Base-by-base conservation (phyloP, 495 filamentous ascomycete genomes). In the Hypoxylon intermedium region DNA sequence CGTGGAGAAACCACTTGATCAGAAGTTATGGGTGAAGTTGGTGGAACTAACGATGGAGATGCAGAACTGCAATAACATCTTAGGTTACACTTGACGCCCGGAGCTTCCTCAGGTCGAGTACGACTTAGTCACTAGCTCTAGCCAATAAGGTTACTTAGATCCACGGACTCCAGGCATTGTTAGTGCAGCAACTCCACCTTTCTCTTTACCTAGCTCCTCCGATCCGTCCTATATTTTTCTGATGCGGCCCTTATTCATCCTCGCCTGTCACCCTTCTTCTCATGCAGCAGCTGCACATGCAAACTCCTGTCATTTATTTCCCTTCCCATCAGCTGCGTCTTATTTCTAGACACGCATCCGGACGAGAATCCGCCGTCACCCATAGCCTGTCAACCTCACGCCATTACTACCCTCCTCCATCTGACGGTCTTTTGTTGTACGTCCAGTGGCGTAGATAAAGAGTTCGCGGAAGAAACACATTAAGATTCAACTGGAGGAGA, bases 161-260 rank as follows among this genome's bases (percentile, higher is more conserved):
- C 60, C 60, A 54, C 47, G 40, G 11, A 46, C 58, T 34, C 58
- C 24, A 26, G 24, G 24, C 24, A 26, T 26, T 7, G 7, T 26
- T 26, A 26, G 24, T 26, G 24, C 24, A n/a, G n/a, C n/a, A n/a
- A 26, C 24, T 7, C 24, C 58, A 55, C 58, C 33, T 58, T 43
- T 49, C 49, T 30, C 34, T 21, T 47, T 38, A n/a, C n/a, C n/a
- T 55, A 18, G 37, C 21, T 40, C 28, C 34, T 56, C 62, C 62
- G 62, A 65, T 65, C 60, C 62, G 52, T 65, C 15, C 44, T 65
- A 65, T 60, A 65, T 57, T 65, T 65, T 23, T 57, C 56, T 65
- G 62, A 65, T 65, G 56, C 56, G n/a, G 37, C 57, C 51, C 36
- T 57, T 52, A 56, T 60, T 65, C 30, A 9, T 33, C 50, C n/a